Base-by-base conservation (phyloP, 768 basidiomycete genomes). In the Tremella mesenterica region DNA sequence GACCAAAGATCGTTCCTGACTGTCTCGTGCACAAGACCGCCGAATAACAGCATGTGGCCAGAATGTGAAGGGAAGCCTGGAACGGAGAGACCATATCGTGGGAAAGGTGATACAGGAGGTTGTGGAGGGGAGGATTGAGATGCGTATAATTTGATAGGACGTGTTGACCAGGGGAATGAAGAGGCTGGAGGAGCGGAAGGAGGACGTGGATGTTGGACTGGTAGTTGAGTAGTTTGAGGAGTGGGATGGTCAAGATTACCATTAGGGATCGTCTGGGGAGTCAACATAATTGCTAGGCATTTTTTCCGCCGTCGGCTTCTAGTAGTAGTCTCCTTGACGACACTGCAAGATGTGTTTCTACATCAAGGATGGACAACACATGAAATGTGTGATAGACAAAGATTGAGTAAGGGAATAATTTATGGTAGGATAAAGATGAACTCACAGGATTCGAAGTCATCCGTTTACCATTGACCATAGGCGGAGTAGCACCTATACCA, bases 41-140 rank as follows among this genome's bases (percentile, higher is more conserved):
- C 95, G 60, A 99, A 99, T 57, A 99, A 79, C 75, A 89, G 92
- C 58, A 99, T 83, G 63, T 97, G 91, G 7, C 95, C 95, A 10
- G 67, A 68, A 48, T 67, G 65, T 5, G 63, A 61, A 5, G 78
- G 79, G n/a, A 80, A 69, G 21, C 84, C 85, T 8, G 69, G 57
- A 4, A 96, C 81, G 12, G 92, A 85, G 69, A 95, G 88, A 23
- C 93, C 95, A 69, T 97, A 99, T 36, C 93, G 84, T 23, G 95
- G 93, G 73, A 97, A 97, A 0, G 93, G 93, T 4, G 64, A 65
- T 29, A 56, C 48, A 2, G 64, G 61, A 1, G 85, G 83, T 0
- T 88, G 85, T 0, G 88, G 89, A 0, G 52, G 61, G 5, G 59
- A 52, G 1, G 57, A 57, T 21, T 54, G 52, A 1, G 62, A 54